These are phyloP conservation scores for Corniculantispora saksenae DNA, from an alignment of 2,329 filamentous ascomycete genomes.

Conservation along the genomic window DNA sequence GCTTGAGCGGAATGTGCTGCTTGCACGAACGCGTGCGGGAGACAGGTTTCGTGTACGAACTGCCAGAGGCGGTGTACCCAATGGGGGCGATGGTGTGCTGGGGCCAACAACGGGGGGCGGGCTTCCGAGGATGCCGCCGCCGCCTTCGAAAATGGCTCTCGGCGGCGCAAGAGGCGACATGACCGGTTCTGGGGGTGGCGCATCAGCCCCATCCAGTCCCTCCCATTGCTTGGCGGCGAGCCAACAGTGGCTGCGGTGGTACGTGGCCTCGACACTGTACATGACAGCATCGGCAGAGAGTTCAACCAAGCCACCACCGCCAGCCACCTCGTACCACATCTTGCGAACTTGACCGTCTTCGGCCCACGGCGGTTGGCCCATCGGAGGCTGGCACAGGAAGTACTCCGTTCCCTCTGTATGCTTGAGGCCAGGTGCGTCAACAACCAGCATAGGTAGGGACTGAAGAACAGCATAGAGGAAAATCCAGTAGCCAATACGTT, in stretches of 20 bases:
- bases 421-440: conserved; percentile 71
- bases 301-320: conserved; percentile 58
- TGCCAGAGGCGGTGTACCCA: conserved; percentile 33
- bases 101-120: conserved; percentile 24
- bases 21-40: conserved; percentile 35
- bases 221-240: conserved; percentile 54
- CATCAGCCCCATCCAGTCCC: conserved; percentile 32
- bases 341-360: conserved; percentile 64
- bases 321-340: conserved; percentile 75
- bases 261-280: conserved; percentile 62
- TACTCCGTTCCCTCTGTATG: conserved; percentile 76
- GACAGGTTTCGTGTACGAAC: conserved; percentile 43
- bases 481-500: conserved; percentile 76
- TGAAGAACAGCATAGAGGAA: conserved; percentile 80
- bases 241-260: conserved; percentile 60
- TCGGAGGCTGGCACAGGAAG: conserved; percentile 75
- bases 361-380: conserved; percentile 73
- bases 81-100: conserved; percentile 31
- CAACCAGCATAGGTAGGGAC: conserved; percentile 73
- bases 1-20: conserved; percentile 42
- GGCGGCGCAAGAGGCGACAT: conserved; percentile 43
- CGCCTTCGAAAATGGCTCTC: conserved; percentile 35
- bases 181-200: conserved; percentile 32
- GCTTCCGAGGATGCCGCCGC: conserved; percentile 29
- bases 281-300: conserved; percentile 61